These are phyloP conservation scores for Trametes sp. DNA, from an alignment of 1,284 basidiomycete genomes.

Conservation along the genomic window DNA sequence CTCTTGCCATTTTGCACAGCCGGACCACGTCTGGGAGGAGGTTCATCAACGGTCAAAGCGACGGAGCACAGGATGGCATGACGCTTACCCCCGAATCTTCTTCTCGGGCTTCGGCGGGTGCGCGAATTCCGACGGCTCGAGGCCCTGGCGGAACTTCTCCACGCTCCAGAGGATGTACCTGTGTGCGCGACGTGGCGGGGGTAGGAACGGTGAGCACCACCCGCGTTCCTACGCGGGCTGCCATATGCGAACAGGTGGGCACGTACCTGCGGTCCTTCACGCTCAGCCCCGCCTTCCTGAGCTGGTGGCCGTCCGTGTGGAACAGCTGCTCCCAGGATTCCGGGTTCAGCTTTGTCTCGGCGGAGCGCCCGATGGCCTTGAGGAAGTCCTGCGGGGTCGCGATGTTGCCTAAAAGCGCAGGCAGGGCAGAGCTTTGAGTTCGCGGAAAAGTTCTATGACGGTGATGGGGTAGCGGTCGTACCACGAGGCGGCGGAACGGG, in stretches of 20 bases:
- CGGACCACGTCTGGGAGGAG: slow-evolving; percentile 58
- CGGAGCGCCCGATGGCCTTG: slow-evolving; percentile 71
- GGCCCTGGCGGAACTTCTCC: slow-evolving; percentile 74
- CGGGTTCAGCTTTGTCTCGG: slow-evolving; percentile 67
- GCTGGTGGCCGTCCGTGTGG: slow-evolving; percentile 59
- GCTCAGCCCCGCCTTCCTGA: slow-evolving; percentile 71
- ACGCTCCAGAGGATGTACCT: slow-evolving; percentile 87
- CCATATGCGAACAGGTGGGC: slow-evolving; percentile 32
- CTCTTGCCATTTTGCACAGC: slow-evolving; percentile 79
- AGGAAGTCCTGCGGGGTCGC: slow-evolving; percentile 68
- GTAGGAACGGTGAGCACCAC: neutral
- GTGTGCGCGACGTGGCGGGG: slow-evolving; percentile 39
- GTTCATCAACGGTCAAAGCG: slow-evolving; percentile 4
- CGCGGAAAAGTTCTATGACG: slow-evolving; percentile 10
- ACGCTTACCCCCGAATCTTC: slow-evolving; percentile 75
- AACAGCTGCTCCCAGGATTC: slow-evolving; percentile 76
- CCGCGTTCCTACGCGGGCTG: neutral
- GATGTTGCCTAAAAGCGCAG: slow-evolving; percentile 48
- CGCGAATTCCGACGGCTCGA: slow-evolving; percentile 64
- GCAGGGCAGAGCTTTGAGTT: slow-evolving; percentile 21
- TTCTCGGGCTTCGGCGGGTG: slow-evolving; percentile 73
- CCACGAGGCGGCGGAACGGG: slow-evolving; percentile 43
- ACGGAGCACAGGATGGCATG: slow-evolving; percentile 1
- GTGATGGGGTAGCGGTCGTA: slow-evolving; percentile 24
- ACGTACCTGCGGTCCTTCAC: slow-evolving; percentile 77